Conservation (phyloP, 2,329 filamentous ascomycete genomes). For the Diplodia intermedia region DNA sequence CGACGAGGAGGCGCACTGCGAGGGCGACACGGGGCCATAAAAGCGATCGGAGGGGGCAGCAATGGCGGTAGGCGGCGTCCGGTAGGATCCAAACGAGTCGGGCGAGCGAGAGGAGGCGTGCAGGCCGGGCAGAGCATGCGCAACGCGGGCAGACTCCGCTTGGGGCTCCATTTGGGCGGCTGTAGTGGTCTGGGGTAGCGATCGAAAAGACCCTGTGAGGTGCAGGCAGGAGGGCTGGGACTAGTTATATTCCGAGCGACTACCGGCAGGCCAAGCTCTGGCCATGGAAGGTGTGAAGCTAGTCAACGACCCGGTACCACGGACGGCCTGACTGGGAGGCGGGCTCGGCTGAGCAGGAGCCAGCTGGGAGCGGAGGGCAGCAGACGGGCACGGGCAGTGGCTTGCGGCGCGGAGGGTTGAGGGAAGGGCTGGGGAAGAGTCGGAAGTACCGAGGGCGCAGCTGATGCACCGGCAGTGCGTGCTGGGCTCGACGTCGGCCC, state of each 20-base stretch:
- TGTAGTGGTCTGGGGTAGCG: neutral
- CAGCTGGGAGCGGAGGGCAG: slow-evolving; percentile 21
- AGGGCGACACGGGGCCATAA: slow-evolving; percentile 38
- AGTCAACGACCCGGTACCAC: slow-evolving; percentile 27
- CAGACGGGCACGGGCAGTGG: neutral
- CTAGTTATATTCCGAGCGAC: slow-evolving; percentile 33
- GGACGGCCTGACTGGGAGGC: slow-evolving; percentile 16
- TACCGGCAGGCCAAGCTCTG: slow-evolving; percentile 31
- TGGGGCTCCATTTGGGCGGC: slow-evolving; percentile 16
- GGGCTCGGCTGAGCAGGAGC: slow-evolving; percentile 28
- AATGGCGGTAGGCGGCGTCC: slow-evolving; percentile 4
- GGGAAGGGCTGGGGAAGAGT: slow-evolving; percentile 10
- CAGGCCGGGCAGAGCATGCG: slow-evolving; percentile 12
- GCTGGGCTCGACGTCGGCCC: slow-evolving; percentile 15
- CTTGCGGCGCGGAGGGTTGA: neutral
- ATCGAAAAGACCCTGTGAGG: slow-evolving; percentile 11
- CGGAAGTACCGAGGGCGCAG: slow-evolving; percentile 19
- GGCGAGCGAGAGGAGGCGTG: slow-evolving; percentile 18
- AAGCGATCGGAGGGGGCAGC: slow-evolving; percentile 21
- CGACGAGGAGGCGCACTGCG: slow-evolving; percentile 35
- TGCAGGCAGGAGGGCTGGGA: slow-evolving; percentile 25
- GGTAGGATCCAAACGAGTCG: slow-evolving; percentile 22
- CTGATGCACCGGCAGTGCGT: slow-evolving; percentile 19
- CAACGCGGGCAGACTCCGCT: slow-evolving; percentile 9
- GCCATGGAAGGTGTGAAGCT: slow-evolving; percentile 31